Conservation (phyloP, 2,329 filamentous ascomycete species). For the Ascomycota sp. region DNA sequence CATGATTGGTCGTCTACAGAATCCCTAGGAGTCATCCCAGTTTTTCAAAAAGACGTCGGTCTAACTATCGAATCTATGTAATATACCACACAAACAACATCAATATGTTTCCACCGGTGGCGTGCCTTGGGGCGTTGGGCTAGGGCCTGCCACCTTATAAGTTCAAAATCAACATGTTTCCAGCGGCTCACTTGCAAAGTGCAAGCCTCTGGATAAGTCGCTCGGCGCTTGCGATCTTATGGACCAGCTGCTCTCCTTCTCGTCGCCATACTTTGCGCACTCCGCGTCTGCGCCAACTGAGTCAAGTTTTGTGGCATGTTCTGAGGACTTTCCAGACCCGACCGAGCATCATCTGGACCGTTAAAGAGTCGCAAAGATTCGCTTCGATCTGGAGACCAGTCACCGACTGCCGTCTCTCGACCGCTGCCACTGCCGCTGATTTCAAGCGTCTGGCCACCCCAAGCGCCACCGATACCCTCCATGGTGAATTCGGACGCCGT, state of each 20-base stretch:
- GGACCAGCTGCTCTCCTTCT: constrained; percentile 8
- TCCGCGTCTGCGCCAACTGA: constrained; percentile 12
- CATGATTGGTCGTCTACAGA: no score
- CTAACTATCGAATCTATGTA: no score
- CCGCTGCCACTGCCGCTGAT: constrained; percentile 3
- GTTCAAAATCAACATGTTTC: no score
- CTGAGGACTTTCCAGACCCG: constrained; percentile 8
- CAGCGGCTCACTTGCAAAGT: no score
- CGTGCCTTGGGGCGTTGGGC: no score
- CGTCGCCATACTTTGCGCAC: constrained; percentile 10
- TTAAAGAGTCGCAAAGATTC: constrained; percentile 1
- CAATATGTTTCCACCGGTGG: no score
- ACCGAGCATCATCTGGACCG: constrained; percentile 8
- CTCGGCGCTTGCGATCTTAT: not conserved
- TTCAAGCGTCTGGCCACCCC: constrained; percentile 17
- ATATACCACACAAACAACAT: no score
- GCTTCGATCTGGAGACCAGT: not conserved
- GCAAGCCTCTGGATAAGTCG: no score
- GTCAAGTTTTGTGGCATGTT: constrained; percentile 15
- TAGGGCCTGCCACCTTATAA: no score
- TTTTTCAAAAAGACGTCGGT: no score
- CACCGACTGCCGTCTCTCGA: constrained; percentile 4
- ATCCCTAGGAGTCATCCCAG: no score
- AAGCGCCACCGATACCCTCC: constrained; percentile 50
- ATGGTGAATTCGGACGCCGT: constrained; percentile 58